Evolutionary conservation across 768 basidiomycete species (phyloP), one percentile per base, ranked within the genome.

Genomic region (Agrocybe pediades): DNA sequence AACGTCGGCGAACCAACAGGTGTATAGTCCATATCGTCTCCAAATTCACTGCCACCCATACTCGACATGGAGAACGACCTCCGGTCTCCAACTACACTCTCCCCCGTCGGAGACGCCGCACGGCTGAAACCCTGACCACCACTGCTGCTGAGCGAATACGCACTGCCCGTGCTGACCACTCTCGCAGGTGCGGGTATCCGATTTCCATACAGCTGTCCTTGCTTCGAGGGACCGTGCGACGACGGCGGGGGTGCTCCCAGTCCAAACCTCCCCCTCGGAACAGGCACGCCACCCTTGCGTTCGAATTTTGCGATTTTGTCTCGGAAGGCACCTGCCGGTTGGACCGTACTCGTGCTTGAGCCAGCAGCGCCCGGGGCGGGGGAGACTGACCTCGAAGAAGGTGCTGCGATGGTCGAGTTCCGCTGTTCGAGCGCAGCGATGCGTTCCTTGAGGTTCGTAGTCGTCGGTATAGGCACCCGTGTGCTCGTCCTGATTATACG

Each of bases 301-400:
- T 92, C 90, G 53, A 92, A 92, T 57, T 81, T 84, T 19, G 90
- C 89, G 57, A 92, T 92, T 73, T 83, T 90, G 65, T 87, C 89
- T 19, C 81, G 71, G 27, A 80, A 64, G 7, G 62, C 70, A 25
- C 66, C 64, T 36, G 62, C 58, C 43, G 59, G 56, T 29, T 64
- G 56, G 6, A 58, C 63, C 3, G 65, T 56, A 23, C 65, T 65
- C 2, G 64, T 48, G 39, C 49, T 64, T 43, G 65, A 68, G 39
- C 68, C 46, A 20, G 62, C 54, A n/a, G 68, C 56, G 13, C 51
- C 33, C 24, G 64, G 56, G 25, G 62, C 55, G 24, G 65, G 68
- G 57, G 49, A 77, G 60, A 40, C 71, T 27, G 59, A 63, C 53
- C 69, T 69, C 51, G 62, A 68, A 50, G 46, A 50, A 27, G 51